A percentile compares a stretch with the other conserved stretches of the same genome.
Evolutionary conservation across 306 rosid genomes (phyloP).

Genomic region (Cicer pinnatifidum): DNA sequence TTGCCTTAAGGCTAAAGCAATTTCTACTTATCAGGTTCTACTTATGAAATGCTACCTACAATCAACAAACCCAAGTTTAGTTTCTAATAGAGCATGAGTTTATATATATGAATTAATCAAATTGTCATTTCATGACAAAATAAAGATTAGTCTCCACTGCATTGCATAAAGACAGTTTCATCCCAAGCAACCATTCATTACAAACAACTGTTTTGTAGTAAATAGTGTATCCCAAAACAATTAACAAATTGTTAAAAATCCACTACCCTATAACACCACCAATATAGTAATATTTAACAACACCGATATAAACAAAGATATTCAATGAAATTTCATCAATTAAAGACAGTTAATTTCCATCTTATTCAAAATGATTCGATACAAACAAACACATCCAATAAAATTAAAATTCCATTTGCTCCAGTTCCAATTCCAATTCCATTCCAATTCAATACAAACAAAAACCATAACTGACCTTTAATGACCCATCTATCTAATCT

Average conservation of each 20-base stretch:
- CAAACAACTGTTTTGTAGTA: neutral
- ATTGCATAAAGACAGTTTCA: constrained; percentile 24
- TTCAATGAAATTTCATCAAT: neutral
- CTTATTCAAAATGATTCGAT: neutral
- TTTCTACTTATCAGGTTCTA: too few relatives aligned
- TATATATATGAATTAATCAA: too few relatives aligned
- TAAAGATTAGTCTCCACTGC: neutral
- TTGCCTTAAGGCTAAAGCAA: too few relatives aligned
- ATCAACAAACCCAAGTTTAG: too few relatives aligned
- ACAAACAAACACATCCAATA: constrained; percentile 7
- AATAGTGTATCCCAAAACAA: neutral
- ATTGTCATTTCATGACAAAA: neutral
- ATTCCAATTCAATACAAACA: constrained; percentile 6
- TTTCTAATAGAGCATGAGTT: too few relatives aligned
- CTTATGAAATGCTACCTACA: too few relatives aligned
- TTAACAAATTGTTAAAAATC: neutral
- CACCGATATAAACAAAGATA: neutral
- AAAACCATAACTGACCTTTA: constrained; percentile 11
- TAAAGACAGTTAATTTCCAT: neutral
- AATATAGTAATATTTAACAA: neutral
- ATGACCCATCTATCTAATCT: constrained; percentile 58
- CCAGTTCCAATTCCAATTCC: too few relatives aligned
- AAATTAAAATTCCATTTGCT: neutral
- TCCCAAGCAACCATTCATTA: neutral
- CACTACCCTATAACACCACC: neutral